These are phyloP conservation scores for Microglena sp. DNA, from an alignment of 139 green algal genomes.

Conservation along the genomic window DNA sequence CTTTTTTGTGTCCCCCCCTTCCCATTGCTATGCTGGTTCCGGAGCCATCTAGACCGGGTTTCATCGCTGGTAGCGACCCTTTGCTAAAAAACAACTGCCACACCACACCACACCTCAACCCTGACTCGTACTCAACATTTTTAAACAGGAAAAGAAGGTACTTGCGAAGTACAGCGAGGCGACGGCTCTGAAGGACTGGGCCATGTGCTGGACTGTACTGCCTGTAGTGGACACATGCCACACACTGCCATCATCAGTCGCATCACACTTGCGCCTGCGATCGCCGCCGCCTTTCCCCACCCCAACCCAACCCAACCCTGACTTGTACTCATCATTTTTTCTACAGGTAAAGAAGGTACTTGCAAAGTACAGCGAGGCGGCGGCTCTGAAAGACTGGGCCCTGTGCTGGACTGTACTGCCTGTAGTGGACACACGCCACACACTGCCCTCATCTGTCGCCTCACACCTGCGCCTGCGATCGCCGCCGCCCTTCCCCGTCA, in stretches of 20 bases:
- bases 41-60: too few relatives aligned
- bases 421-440: conserved; percentile 16
- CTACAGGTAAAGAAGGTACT: too few relatives aligned
- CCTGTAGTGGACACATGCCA: conserved; percentile 24
- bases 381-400: conserved; percentile 44
- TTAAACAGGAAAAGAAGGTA: too few relatives aligned
- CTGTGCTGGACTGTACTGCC: conserved; percentile 44
- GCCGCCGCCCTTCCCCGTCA: conserved; percentile 39
- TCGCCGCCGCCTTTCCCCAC: conserved; percentile 36
- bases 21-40: neutral
- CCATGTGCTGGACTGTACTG: conserved; percentile 39
- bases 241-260: conserved; percentile 20
- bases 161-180: conserved; percentile 25
- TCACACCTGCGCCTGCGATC: conserved; percentile 30
- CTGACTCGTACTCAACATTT: too few relatives aligned
- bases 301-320: too few relatives aligned
- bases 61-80: neutral
- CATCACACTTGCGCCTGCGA: conserved; percentile 26
- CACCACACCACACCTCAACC: too few relatives aligned
- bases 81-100: too few relatives aligned
- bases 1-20: neutral
- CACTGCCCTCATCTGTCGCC: conserved; percentile 22
- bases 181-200: conserved; percentile 44
- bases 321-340: too few relatives aligned
- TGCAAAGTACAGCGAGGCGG: conserved; percentile 18